Evolutionary conservation across 2,329 filamentous ascomycete genomes (phyloP), one percentile per base, ranked within the genome.

Genomic region (Aureobasidium sp.): DNA sequence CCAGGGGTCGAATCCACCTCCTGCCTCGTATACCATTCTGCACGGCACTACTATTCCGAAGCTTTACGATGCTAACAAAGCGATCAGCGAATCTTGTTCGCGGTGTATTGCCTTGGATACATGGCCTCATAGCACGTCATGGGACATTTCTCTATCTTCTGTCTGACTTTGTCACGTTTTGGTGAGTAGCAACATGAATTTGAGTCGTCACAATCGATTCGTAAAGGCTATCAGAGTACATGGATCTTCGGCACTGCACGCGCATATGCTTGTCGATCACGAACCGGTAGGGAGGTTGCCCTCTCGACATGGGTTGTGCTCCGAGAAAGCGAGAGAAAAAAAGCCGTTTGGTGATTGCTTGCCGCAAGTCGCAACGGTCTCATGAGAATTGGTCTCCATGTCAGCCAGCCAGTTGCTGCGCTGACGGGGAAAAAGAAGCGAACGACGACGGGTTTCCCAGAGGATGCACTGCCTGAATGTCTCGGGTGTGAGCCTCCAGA

Each of bases 381-480:
- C 55, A 58, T 58, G 55, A 25, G 42, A 58, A 57, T 15, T 58
- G 55, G 55, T 58, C 42, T 58, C 55, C 55, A 58, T 48, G 55
- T 58, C 55, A 58, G 55, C 55, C 42, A 45, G 41, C 55, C 42
- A 31, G 42, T 58, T 39, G 55, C 55, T 58, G 42, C 42, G 55
- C 41, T 58, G 39, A 58, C 55, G 42, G 42, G n/a, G 12, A 47
- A 48, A 58, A 45, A 37, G 55, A 58, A 58, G 41, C 42, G 55
- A 58, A 48, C 55, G 55, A 58, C 31, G 55, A 48, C 55, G 34
- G 55, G 41, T 58, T 57, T 57, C 53, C 53, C 29, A 27, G 53
- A 44, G 53, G 42, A 58, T 58, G 55, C 55, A 37, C 42, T 48
- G 55, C 42, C 42, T 58, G 41, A 39, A 48, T 47, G 42, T 57